Conservation (phyloP, 2,329 filamentous ascomycete species). For the Fusarium graminum region DNA sequence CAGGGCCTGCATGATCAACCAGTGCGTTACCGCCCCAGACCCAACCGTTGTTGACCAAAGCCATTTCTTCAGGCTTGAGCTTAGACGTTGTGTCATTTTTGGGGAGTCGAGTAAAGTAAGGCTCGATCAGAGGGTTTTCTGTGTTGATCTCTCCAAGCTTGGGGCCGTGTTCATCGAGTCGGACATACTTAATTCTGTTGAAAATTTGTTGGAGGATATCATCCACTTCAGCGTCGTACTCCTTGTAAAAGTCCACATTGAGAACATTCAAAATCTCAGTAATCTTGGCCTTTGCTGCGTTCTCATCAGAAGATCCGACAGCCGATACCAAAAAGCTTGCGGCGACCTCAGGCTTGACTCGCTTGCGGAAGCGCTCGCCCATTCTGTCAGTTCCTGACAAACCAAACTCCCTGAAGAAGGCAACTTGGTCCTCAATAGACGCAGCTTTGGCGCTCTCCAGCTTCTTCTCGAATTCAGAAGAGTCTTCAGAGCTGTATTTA, state of each 20-base stretch:
- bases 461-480: constrained; percentile 49
- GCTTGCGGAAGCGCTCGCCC: constrained; percentile 82
- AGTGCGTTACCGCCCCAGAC: constrained; percentile 98
- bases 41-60: constrained; percentile 96
- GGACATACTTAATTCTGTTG: constrained; percentile 94
- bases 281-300: constrained; percentile 68
- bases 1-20: constrained; percentile 90
- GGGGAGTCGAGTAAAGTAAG: constrained; percentile 93
- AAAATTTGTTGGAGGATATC: constrained; percentile 92
- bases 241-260: constrained; percentile 89
- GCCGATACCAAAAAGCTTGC: constrained; percentile 65
- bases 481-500: constrained; percentile 65
- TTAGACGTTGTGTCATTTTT: constrained; percentile 81
- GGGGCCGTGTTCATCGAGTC: constrained; percentile 92
- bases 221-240: constrained; percentile 86
- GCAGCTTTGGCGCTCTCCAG: constrained; percentile 63
- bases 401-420: constrained; percentile 76
- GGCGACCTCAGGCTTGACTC: constrained; percentile 75
- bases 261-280: constrained; percentile 80
- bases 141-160: constrained; percentile 83
- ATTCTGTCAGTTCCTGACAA: constrained; percentile 79
- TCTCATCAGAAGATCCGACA: constrained; percentile 72
- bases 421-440: constrained; percentile 64
- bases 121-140: constrained; percentile 86
- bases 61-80: constrained; percentile 80